Conservation (phyloP, 768 basidiomycete species). For the Boletus eberwhitei region DNA sequence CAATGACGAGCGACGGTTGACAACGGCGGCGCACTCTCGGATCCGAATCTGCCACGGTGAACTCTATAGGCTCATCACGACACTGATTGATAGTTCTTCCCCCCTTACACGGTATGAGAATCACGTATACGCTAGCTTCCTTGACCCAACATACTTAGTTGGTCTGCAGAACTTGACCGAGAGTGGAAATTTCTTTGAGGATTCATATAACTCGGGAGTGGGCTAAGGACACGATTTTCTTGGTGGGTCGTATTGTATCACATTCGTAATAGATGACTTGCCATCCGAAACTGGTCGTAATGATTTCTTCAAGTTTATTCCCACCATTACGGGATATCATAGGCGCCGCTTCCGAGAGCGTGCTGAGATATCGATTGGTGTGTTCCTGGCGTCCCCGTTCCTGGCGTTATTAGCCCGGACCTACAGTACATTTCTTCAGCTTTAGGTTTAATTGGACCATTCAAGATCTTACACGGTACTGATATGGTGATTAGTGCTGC, state of each 20-base stretch:
- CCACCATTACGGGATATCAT: no score
- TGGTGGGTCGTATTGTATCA: no score
- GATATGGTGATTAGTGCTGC: no score
- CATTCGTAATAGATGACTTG: no score
- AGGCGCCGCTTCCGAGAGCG: background rate
- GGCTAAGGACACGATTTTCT: background rate
- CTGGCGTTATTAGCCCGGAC: no score
- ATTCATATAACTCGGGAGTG: background rate
- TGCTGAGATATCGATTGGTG: background rate
- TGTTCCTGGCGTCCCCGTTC: no score
- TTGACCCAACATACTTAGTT: background rate
- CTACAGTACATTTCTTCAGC: no score
- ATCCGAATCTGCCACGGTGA: background rate
- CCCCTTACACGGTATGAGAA: background rate
- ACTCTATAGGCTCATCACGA: background rate
- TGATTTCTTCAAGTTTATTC: no score
- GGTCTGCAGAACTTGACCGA: background rate
- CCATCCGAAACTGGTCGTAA: background rate
- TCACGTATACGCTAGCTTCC: background rate
- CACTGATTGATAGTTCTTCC: background rate
- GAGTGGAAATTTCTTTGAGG: background rate
- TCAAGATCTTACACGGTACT: no score
- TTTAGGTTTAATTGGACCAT: no score
- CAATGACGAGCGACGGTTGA: background rate
- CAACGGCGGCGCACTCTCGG: background rate